A percentile compares a stretch with the other conserved stretches of the same genome.
Evolutionary conservation across 352 stramenopile genomes (phyloP).

Genomic region (Peronosclerospora sorghi): DNA sequence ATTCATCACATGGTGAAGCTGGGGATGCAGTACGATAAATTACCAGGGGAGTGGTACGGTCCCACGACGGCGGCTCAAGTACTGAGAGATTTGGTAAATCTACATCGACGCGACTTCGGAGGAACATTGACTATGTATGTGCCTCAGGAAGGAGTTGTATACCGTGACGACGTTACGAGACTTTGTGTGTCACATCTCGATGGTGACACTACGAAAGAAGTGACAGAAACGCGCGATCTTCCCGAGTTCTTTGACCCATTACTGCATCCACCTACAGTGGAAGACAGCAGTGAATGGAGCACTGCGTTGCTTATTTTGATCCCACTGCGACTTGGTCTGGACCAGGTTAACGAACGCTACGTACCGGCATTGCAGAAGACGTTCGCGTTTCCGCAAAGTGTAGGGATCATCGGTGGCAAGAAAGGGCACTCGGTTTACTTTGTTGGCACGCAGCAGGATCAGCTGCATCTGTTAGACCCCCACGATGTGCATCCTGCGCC

Average conservation of each 20-base stretch:
- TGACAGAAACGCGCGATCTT: background rate
- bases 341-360: conserved; percentile 77
- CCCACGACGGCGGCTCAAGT: conserved; percentile 84
- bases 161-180: conserved; percentile 60
- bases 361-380: conserved; percentile 61
- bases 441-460: conserved; percentile 81
- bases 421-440: conserved; percentile 93
- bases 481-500: conserved; percentile 60
- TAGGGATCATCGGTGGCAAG: conserved; percentile 91
- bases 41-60: conserved; percentile 89
- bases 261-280: conserved; percentile 48
- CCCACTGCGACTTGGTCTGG: conserved; percentile 85
- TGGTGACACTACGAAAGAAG: conserved; percentile 6
- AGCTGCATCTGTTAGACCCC: conserved; percentile 76
- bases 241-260: conserved; percentile 76
- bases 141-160: conserved; percentile 76
- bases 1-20: conserved; percentile 89
- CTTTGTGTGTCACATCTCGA: conserved; percentile 60
- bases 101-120: conserved; percentile 38
- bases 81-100: conserved; percentile 78
- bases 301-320: conserved; percentile 87
- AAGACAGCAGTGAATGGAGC: conserved; percentile 59
- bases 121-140: conserved; percentile 60
- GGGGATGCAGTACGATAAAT: conserved; percentile 85
- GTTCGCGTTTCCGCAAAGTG: conserved; percentile 87